phyloP scores from a whole-genome alignment of 2,329 filamentous ascomycete genomes.

The Trichoderma atrobrunneum region DNA sequence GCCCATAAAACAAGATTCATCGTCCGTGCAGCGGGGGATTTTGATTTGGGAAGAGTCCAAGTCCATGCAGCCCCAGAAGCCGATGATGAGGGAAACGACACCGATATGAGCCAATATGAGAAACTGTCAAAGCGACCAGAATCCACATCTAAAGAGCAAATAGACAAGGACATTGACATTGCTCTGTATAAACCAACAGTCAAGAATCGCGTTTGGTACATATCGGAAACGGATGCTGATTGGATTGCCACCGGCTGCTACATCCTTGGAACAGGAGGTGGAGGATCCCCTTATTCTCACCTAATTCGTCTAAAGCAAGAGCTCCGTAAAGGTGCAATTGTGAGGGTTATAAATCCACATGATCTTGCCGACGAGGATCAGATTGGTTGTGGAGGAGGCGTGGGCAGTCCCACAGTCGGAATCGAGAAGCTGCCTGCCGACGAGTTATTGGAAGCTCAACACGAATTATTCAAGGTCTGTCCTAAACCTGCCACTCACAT shows the following conservation, averaged over 20 bases:
- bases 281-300: slow-evolving; percentile 52
- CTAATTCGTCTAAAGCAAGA: slow-evolving; percentile 52
- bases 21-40: slow-evolving; percentile 58
- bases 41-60: slow-evolving; percentile 39
- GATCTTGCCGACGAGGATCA: slow-evolving; percentile 50
- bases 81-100: neutral
- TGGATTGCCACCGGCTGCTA: slow-evolving; percentile 60
- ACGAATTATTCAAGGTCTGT: slow-evolving; percentile 52
- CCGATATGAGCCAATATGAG: slow-evolving; percentile 26
- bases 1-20: slow-evolving; percentile 55
- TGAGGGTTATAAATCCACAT: slow-evolving; percentile 50
- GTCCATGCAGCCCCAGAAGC: neutral
- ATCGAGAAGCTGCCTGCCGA: slow-evolving; percentile 59
- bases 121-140: slow-evolving; percentile 16
- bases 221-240: slow-evolving; percentile 55
- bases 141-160: neutral
- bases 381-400: slow-evolving; percentile 56
- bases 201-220: slow-evolving; percentile 51
- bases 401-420: slow-evolving; percentile 58
- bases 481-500: slow-evolving; percentile 51
- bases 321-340: slow-evolving; percentile 47
- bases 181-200: slow-evolving; percentile 49
- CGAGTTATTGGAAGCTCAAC: slow-evolving; percentile 51
- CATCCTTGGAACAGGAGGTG: slow-evolving; percentile 60
- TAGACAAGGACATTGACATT: slow-evolving; percentile 33